These are phyloP conservation scores for Amanita phalloides DNA, from an alignment of 768 basidiomycete genomes.

Conservation along the genomic window DNA sequence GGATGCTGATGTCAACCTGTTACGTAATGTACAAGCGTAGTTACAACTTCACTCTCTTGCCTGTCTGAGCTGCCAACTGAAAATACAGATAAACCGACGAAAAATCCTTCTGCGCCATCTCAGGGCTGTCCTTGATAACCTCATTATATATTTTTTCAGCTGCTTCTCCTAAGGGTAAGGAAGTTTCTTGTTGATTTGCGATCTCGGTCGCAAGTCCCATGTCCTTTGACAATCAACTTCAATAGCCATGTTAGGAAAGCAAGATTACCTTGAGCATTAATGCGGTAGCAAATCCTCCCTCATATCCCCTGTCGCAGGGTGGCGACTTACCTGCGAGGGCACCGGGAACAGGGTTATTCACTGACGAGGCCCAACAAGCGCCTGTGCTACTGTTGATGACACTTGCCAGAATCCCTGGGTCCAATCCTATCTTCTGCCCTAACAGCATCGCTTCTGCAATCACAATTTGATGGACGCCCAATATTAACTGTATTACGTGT, in stretches of 20 bases:
- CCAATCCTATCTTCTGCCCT: conserved; percentile 71
- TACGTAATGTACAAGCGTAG: conserved; percentile 1
- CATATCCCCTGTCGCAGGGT: conserved; percentile 75
- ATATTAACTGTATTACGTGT: conserved; percentile 27
- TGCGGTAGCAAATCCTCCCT: conserved; percentile 76
- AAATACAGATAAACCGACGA: conserved; percentile 71
- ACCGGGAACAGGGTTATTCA: conserved; percentile 81
- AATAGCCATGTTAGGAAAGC: not conserved
- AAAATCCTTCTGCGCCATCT: conserved; percentile 64
- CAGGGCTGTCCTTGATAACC: conserved; percentile 42
- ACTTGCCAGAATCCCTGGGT: conserved; percentile 63
- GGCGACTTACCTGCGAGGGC: conserved; percentile 63
- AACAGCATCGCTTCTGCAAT: conserved; percentile 88
- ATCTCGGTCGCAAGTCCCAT: conserved; percentile 71
- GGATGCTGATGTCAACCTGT: not conserved
- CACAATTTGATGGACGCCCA: conserved; percentile 75
- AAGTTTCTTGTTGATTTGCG: conserved; percentile 34
- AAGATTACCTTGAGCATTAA: conserved; percentile 69
- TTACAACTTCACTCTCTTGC: not conserved
- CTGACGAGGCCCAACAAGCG: conserved; percentile 71
- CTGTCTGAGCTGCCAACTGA: not conserved
- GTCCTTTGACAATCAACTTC: conserved; percentile 37
- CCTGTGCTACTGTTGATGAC: conserved; percentile 85
- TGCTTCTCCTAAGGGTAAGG: conserved; percentile 55
- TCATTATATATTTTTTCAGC: conserved; percentile 54